Base-by-base conservation (phyloP, 805 yeast genomes). In the Candida caryicola region DNA sequence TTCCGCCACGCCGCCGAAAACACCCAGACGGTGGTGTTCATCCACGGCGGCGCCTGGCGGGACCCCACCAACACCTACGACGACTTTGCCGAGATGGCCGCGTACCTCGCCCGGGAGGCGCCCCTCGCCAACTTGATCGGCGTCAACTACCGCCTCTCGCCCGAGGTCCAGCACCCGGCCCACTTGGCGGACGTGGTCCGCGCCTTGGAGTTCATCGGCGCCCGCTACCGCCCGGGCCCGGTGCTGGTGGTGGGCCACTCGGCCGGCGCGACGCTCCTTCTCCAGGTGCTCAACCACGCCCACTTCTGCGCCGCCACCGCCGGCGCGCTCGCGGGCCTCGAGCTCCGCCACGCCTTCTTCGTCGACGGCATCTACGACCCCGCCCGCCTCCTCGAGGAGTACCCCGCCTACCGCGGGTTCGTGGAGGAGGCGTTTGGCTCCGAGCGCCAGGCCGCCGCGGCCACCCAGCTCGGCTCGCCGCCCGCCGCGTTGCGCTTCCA, bases 31-130 rank as follows among this genome's bases (percentile, higher is more conserved):
- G 37, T 77, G 4, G 70, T 85, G 1, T 81, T 79, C 47, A 72
- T 87, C 28, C 96, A 87, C 59, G 96, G 96, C 1, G 96, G 96
- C 0, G 95, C 89, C 0, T 87, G 95, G 95, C 69, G 86, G 44
- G 95, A 84, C 51, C 76, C 79, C 1, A 54, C 45, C 2, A 81
- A 82, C 52, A 81, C 89, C 0, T 71, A 62, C 18, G 59, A 70
- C 28, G 91, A 83, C 49, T 78, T 76, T 37, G 63, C 62, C 7
- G 47, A 45, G 9, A 41, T 79, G 31, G 45, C 59, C 16, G 38
- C 17, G 4, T 26, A 30, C 4, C 12, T 33, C 18, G 17, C 14
- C 16, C 19, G 17, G 23, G 13, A 14, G 16, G 12, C 18, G 6
- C 28, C 17, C 23, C 23, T 29, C 4, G n/a, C 32, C 16, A 61